These are phyloP conservation scores for Trichophaea hybrida DNA, from an alignment of 2,329 filamentous ascomycete species.

Conservation along the genomic window DNA sequence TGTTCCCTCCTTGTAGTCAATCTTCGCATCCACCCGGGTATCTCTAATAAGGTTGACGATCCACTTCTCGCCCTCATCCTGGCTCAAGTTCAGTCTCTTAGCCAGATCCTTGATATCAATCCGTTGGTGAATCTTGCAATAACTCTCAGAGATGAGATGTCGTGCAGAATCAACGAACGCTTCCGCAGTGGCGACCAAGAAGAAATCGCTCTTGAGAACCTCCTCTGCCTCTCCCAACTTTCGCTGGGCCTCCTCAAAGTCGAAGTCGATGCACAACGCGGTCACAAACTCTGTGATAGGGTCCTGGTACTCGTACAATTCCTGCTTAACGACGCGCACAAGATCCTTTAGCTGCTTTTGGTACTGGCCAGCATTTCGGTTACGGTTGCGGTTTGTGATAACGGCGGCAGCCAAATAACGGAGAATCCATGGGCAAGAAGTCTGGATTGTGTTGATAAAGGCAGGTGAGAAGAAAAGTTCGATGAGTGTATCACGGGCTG, in stretches of 20 bases:
- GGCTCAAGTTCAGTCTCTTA: slow-evolving; percentile 73
- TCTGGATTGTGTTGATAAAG: slow-evolving; percentile 99
- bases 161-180: slow-evolving; percentile 85
- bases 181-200: slow-evolving; percentile 72
- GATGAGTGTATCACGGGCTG: slow-evolving; percentile 71
- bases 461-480: slow-evolving; percentile 94
- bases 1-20: slow-evolving; percentile 96
- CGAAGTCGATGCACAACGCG: slow-evolving; percentile 89
- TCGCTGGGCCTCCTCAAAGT: slow-evolving; percentile 91
- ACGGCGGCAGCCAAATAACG: slow-evolving; percentile 88
- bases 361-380: slow-evolving; percentile 68
- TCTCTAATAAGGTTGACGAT: slow-evolving; percentile 98
- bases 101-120: slow-evolving; percentile 98
- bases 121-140: slow-evolving; percentile 98
- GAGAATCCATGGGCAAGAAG: slow-evolving; percentile 88
- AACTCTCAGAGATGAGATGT: slow-evolving; percentile 94
- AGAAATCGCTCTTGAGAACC: slow-evolving; percentile 87
- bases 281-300: slow-evolving; percentile 93
- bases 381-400: slow-evolving; percentile 74
- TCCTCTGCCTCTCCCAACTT: slow-evolving; percentile 77
- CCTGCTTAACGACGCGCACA: slow-evolving; percentile 86
- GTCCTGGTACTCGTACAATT: slow-evolving; percentile 93
- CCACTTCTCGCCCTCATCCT: slow-evolving; percentile 98
- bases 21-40: slow-evolving; percentile 94
- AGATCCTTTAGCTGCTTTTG: slow-evolving; percentile 99